Evolutionary conservation across 768 basidiomycete species (phyloP).

Genomic region (Tulasnella sp.): DNA sequence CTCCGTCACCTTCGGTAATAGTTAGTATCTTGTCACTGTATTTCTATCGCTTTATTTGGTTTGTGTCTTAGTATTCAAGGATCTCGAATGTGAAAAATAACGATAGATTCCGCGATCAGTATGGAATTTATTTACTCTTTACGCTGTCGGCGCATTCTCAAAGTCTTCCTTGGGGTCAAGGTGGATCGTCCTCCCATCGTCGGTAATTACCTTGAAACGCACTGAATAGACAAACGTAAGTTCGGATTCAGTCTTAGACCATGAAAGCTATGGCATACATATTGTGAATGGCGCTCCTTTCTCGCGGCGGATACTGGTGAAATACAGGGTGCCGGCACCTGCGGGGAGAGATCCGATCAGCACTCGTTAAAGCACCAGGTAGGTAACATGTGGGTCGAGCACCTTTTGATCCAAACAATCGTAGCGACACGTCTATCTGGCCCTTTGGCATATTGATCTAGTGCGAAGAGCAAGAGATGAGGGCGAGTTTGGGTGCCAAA

Average conservation of each 20-base stretch:
- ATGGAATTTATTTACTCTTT: neutral
- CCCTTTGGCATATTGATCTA: constrained; percentile 33
- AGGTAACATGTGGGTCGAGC: neutral
- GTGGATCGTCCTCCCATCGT: constrained; percentile 35
- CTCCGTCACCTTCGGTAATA: neutral
- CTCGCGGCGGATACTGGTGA: constrained; percentile 37
- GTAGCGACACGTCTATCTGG: constrained; percentile 31
- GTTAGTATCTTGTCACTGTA: constrained; percentile 17
- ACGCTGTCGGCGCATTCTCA: neutral
- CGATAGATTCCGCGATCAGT: constrained; percentile 9
- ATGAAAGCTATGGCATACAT: constrained; percentile 22
- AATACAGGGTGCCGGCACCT: constrained; percentile 40
- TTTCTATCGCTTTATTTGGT: constrained; percentile 12
- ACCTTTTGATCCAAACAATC: constrained; percentile 37
- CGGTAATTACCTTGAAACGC: constrained; percentile 38
- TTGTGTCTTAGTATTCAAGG: constrained; percentile 2
- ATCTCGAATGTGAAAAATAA: constrained; percentile 16
- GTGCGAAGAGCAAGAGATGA: constrained; percentile 10
- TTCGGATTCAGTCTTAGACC: neutral
- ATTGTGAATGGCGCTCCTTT: constrained; percentile 39
- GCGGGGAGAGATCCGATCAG: neutral
- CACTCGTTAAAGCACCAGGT: neutral
- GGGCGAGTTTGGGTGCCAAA: neutral
- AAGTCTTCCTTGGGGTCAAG: constrained; percentile 28
- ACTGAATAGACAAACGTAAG: constrained; percentile 31